Conservation (phyloP, 2,329 filamentous ascomycete genomes). For the Alternaria consortialis region DNA sequence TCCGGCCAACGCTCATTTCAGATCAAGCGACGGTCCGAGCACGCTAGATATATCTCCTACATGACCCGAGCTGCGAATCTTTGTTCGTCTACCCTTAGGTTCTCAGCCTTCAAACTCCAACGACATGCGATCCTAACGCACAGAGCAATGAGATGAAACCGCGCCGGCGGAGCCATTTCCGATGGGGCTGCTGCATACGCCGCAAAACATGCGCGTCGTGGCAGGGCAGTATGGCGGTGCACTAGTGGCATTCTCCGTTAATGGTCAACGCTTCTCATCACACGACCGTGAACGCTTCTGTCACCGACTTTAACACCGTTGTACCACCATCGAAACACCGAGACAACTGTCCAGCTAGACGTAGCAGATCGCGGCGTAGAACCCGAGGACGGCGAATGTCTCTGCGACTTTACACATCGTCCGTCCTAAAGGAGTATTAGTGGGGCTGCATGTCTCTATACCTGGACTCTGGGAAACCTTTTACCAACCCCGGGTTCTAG, state of each 20-base stretch:
- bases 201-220: slow-evolving; percentile 1
- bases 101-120: neutral
- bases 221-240: slow-evolving; percentile 5
- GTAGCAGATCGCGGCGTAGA: neutral
- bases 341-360: neutral
- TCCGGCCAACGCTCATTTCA: slow-evolving; percentile 7
- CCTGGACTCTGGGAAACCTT: neutral
- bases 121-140: neutral
- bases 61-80: slow-evolving; percentile 1
- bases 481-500: neutral
- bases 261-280: neutral
- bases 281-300: slow-evolving; percentile 2
- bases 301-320: slow-evolving; percentile 1
- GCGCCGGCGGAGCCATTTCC: neutral
- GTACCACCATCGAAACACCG: slow-evolving; percentile 2
- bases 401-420: neutral
- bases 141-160: slow-evolving; percentile 3
- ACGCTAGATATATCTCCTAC: slow-evolving; percentile 6
- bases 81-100: neutral
- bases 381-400: neutral
- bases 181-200: neutral
- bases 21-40: slow-evolving; percentile 4
- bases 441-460: neutral
- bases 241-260: slow-evolving; percentile 3
- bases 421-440: neutral